Evolutionary conservation across 2,329 filamentous ascomycete genomes (phyloP).

Genomic region (Aquanectria penicillioides): DNA sequence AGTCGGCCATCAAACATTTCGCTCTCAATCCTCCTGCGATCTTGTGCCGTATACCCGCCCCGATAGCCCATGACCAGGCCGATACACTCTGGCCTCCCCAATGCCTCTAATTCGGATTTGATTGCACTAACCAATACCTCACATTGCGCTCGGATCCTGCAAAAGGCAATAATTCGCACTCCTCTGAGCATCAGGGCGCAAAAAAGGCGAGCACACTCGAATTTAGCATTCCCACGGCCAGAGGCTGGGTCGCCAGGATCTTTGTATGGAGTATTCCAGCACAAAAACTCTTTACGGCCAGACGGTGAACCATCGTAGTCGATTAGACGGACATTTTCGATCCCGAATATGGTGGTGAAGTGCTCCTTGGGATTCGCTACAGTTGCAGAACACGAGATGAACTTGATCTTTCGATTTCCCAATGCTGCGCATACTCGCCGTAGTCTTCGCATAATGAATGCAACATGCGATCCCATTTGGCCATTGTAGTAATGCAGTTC

Average conservation of each 20-base stretch:
- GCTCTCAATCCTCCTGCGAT: slow-evolving; percentile 85
- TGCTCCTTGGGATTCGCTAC: slow-evolving; percentile 92
- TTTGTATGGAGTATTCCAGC: slow-evolving; percentile 97
- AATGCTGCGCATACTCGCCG: slow-evolving; percentile 89
- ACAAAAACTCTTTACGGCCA: slow-evolving; percentile 90
- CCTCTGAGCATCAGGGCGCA: slow-evolving; percentile 89
- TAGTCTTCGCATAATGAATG: slow-evolving; percentile 91
- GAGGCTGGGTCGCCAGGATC: slow-evolving; percentile 88
- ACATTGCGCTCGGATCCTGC: slow-evolving; percentile 86
- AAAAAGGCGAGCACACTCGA: slow-evolving; percentile 89
- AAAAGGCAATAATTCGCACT: slow-evolving; percentile 93
- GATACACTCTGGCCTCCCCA: slow-evolving; percentile 80
- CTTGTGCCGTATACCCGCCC: slow-evolving; percentile 92
- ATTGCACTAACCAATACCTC: slow-evolving; percentile 85
- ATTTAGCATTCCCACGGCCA: slow-evolving; percentile 83
- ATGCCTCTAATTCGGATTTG: slow-evolving; percentile 76
- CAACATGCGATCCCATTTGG: slow-evolving; percentile 91
- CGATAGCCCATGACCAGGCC: slow-evolving; percentile 93
- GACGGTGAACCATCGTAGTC: slow-evolving; percentile 95
- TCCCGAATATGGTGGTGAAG: slow-evolving; percentile 93
- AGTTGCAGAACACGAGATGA: slow-evolving; percentile 96
- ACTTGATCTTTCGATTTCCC: slow-evolving; percentile 85
- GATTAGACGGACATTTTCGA: slow-evolving; percentile 81
- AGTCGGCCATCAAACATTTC: slow-evolving; percentile 98
- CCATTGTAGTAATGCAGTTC: slow-evolving; percentile 98